phyloP scores from a whole-genome alignment of 2,329 filamentous ascomycete species.

The Plenodomus tracheiphilus region DNA sequence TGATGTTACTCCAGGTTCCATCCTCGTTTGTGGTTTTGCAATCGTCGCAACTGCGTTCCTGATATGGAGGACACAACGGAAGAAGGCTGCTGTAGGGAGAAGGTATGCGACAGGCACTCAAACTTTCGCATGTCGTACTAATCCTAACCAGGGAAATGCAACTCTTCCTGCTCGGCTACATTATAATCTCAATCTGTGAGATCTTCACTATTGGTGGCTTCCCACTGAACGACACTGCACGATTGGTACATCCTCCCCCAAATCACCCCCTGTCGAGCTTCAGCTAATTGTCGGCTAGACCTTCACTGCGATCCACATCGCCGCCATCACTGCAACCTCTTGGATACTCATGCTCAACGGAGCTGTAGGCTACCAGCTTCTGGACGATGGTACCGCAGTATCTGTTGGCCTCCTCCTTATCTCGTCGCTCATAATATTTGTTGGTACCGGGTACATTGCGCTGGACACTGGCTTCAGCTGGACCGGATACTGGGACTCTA shows the following conservation, averaged over 20 bases:
- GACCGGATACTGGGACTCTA: conserved; percentile 73
- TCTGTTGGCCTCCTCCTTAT: conserved; percentile 75
- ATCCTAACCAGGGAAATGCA: conserved; percentile 80
- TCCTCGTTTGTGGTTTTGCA: conserved; percentile 77
- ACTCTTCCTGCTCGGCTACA: conserved; percentile 83
- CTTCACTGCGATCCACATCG: conserved; percentile 89
- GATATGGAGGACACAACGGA: conserved; percentile 79
- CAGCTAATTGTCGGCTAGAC: conserved; percentile 55
- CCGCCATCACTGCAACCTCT: conserved; percentile 80
- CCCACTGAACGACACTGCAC: conserved; percentile 69
- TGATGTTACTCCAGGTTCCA: conserved; percentile 68
- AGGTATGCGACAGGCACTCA: conserved; percentile 63
- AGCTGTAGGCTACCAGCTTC: conserved; percentile 86
- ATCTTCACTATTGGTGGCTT: conserved; percentile 95
- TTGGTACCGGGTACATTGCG: conserved; percentile 93
- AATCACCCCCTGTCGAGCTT: neutral
- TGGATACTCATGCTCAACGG: conserved; percentile 95
- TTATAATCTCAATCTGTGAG: conserved; percentile 88
- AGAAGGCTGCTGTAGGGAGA: conserved; percentile 90
- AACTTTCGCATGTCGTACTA: conserved; percentile 6
- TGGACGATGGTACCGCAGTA: conserved; percentile 88
- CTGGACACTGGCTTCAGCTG: conserved; percentile 89
- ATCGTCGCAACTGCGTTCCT: conserved; percentile 70
- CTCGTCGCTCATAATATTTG: conserved; percentile 73
- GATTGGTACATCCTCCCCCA: conserved; percentile 63